phyloP scores from a whole-genome alignment of 352 stramenopile genomes.

The Pythium angustatum region DNA sequence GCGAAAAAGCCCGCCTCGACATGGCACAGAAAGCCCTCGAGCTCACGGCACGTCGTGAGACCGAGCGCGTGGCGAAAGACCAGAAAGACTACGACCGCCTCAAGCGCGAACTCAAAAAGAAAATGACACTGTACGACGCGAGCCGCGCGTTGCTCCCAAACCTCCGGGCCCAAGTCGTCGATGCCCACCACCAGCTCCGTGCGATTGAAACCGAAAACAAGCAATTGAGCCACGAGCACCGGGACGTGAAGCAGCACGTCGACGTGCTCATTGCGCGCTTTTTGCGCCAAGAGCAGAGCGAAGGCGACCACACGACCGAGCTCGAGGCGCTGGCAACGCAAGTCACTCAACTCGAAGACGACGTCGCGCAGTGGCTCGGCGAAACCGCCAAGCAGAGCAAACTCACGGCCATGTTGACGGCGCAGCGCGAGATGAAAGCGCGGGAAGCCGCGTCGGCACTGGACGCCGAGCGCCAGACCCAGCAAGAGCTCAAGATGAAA shows the following conservation, averaged over 20 bases:
- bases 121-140: slow-evolving; percentile 75
- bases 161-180: slow-evolving; percentile 75
- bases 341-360: slow-evolving; percentile 73
- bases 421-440: slow-evolving; percentile 90
- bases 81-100: slow-evolving; percentile 84
- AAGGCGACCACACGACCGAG: slow-evolving; percentile 67
- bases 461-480: slow-evolving; percentile 79
- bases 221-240: slow-evolving; percentile 56
- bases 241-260: slow-evolving; percentile 90
- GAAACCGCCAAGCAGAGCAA: slow-evolving; percentile 91
- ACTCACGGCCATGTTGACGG: slow-evolving; percentile 83
- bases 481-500: slow-evolving; percentile 93
- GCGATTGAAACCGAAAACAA: slow-evolving; percentile 70
- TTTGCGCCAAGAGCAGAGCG: slow-evolving; percentile 81
- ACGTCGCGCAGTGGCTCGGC: slow-evolving; percentile 84
- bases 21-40: slow-evolving; percentile 63
- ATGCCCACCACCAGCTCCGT: slow-evolving; percentile 69
- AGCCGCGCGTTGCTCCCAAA: slow-evolving; percentile 79
- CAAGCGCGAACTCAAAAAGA: slow-evolving; percentile 90
- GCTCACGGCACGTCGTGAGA: slow-evolving; percentile 53
- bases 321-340: slow-evolving; percentile 64
- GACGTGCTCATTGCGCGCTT: slow-evolving; percentile 90
- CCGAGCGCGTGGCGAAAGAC: slow-evolving; percentile 54
- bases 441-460: slow-evolving; percentile 77
- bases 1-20: slow-evolving; percentile 71